Evolutionary conservation across 2,329 filamentous ascomycete species (phyloP), one percentile per base, ranked within the genome.

Genomic region (Aspergillus aculeatus): DNA sequence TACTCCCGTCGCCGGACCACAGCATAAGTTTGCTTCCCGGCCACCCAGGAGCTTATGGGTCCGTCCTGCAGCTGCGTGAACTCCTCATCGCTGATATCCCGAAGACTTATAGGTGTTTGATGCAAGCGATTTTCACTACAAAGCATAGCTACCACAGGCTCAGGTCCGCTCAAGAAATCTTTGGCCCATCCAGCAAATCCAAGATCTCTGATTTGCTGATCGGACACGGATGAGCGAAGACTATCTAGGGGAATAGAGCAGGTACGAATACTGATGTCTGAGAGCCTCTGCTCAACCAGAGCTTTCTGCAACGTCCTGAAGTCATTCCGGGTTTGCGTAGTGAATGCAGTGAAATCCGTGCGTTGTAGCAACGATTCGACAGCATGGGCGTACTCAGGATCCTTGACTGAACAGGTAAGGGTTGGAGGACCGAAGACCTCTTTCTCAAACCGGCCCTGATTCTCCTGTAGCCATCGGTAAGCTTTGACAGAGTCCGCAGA

Each of bases 141-240:
- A 23, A 99, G 84, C 89, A 96, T 95, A 6, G 91, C 89, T 35
- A 98, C 78, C 1, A 99, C 91, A 1, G 90, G 84, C 1, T 89
- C 86, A 0, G 96, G 96, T 0, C 94, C 95, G 35, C 88, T 83
- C 5, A 99, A 72, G 60, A 84, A 91, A 69, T 98, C 90, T 26
- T 90, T 81, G 0, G 92, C 87, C 78, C 90, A 96, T 2, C 89
- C 87, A 64, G 96, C 89, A 53, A 99, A 84, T 0, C 92, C 92
- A 38, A 74, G 86, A 59, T 47, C 68, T 60, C 55, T 69, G 58
- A 92, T 75, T 55, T 91, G 80, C 9, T 86, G 80, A 5, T 72
- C 66, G 0, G 83, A 77, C 5, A 91, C 68, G 0, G 85, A 84
- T 7, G 84, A 69, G 51, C 71, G 78, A 65, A 88, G 89, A 1